Conservation (phyloP, 2,329 filamentous ascomycete species). For the Pseudogymnoascus sp. region DNA sequence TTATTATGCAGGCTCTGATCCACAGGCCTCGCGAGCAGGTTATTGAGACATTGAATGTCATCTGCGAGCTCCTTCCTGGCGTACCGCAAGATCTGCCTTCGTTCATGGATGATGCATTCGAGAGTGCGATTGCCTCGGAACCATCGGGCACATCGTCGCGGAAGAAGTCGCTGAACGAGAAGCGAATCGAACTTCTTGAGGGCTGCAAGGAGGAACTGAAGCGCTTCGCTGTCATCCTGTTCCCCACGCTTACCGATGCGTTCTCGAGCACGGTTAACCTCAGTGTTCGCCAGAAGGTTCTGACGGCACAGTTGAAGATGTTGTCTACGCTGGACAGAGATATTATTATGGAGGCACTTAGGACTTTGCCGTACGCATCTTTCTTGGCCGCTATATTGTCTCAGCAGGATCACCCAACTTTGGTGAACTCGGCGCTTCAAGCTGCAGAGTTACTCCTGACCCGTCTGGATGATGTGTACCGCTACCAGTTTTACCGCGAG, state of each 20-base stretch:
- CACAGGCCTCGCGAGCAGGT: conserved; percentile 93
- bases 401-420: conserved; percentile 81
- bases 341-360: conserved; percentile 78
- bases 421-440: conserved; percentile 81
- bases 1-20: conserved; percentile 98
- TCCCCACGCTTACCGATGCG: conserved; percentile 90
- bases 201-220: conserved; percentile 81
- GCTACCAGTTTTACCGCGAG: conserved; percentile 94
- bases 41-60: conserved; percentile 93
- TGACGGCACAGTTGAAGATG: conserved; percentile 96
- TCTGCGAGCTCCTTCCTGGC: conserved; percentile 84
- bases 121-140: conserved; percentile 32
- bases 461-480: conserved; percentile 78
- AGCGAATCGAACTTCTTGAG: conserved; percentile 71
- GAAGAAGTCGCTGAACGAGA: conserved; percentile 61
- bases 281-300: conserved; percentile 86
- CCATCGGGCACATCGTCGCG: conserved; percentile 35
- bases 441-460: conserved; percentile 81
- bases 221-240: conserved; percentile 84
- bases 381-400: conserved; percentile 92
- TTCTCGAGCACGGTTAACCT: conserved; percentile 97
- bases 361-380: conserved; percentile 86
- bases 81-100: conserved; percentile 50
- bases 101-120: conserved; percentile 37
- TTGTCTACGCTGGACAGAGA: conserved; percentile 83